Percentiles rank a stretch among this genome's conserved stretches.
These are phyloP conservation scores for Tylopilus plumbeoviolaceoides DNA, from an alignment of 768 basidiomycete species.

Conservation along the genomic window DNA sequence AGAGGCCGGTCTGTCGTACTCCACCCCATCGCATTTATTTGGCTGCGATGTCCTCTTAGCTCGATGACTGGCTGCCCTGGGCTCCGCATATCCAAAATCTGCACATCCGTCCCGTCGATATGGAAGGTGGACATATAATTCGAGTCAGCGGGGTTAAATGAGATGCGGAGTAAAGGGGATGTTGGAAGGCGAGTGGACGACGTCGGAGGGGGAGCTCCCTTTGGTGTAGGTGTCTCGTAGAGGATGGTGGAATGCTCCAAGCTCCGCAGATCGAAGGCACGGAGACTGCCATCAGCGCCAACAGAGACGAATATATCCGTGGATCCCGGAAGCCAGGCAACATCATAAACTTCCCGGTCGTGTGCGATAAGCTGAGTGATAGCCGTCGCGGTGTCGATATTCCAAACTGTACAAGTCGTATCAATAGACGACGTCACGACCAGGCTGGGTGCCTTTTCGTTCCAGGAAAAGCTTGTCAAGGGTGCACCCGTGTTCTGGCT, in stretches of 20 bases:
- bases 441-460: constrained; percentile 82
- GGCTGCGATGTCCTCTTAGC: constrained; percentile 74
- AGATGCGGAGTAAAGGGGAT: constrained; percentile 79
- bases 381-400: constrained; percentile 89
- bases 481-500: constrained; percentile 82
- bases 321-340: constrained; percentile 96
- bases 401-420: constrained; percentile 99
- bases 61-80: constrained; percentile 96
- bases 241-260: constrained; percentile 98
- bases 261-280: constrained; percentile 94
- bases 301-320: constrained; percentile 98
- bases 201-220: constrained; percentile 58
- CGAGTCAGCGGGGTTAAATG: constrained; percentile 87
- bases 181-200: constrained; percentile 66
- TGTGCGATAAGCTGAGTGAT: constrained; percentile 97
- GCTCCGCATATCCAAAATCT: constrained; percentile 95
- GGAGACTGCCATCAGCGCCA: constrained; percentile 93
- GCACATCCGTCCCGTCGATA: constrained; percentile 83
- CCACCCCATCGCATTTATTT: constrained; percentile 90
- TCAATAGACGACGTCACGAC: constrained; percentile 98
- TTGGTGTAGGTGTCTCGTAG: constrained; percentile 87
- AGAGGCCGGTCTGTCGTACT: constrained; percentile 79
- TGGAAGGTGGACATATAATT: constrained; percentile 98
- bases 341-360: constrained; percentile 94
- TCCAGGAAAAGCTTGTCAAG: constrained; percentile 97